Conservation (phyloP, 208 protist genomes). For the Crithidia thermophila region DNA sequence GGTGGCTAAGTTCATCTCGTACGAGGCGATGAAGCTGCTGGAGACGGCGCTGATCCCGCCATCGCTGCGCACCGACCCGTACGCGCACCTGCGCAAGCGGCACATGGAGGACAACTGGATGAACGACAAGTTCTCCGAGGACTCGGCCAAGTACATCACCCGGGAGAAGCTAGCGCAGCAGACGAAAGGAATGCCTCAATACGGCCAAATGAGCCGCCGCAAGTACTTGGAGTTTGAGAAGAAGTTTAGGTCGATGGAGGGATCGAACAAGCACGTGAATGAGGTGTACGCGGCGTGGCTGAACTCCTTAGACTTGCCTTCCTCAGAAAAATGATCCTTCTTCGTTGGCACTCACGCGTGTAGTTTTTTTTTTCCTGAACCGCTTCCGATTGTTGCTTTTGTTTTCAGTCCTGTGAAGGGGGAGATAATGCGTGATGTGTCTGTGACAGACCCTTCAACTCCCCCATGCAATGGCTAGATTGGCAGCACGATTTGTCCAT, state of each 20-base stretch:
- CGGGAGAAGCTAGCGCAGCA: conserved; percentile 76
- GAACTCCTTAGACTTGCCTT: conserved; percentile 32
- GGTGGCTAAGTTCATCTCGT: conserved; percentile 85
- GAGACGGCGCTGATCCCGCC: conserved; percentile 82
- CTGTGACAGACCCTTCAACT: no score
- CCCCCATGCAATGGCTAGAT: no score
- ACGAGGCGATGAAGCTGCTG: conserved; percentile 87
- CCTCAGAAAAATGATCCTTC: neutral
- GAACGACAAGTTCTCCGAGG: conserved; percentile 89
- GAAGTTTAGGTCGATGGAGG: conserved; percentile 56
- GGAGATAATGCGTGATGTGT: no score
- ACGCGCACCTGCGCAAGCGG: conserved; percentile 86
- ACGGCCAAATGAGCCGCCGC: conserved; percentile 65
- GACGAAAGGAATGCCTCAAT: conserved; percentile 78
- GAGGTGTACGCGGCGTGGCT: conserved; percentile 88
- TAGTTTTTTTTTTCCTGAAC: neutral
- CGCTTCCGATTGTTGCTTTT: no score
- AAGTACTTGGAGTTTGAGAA: conserved; percentile 85
- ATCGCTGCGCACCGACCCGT: conserved; percentile 77
- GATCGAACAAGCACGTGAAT: conserved; percentile 74
- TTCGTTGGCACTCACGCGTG: neutral
- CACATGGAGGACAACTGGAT: conserved; percentile 93
- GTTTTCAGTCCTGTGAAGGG: no score
- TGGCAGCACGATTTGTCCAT: no score
- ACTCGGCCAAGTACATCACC: conserved; percentile 73